Conservation (phyloP, 1,139 yeast species). For the Geotrichum restrictum region DNA sequence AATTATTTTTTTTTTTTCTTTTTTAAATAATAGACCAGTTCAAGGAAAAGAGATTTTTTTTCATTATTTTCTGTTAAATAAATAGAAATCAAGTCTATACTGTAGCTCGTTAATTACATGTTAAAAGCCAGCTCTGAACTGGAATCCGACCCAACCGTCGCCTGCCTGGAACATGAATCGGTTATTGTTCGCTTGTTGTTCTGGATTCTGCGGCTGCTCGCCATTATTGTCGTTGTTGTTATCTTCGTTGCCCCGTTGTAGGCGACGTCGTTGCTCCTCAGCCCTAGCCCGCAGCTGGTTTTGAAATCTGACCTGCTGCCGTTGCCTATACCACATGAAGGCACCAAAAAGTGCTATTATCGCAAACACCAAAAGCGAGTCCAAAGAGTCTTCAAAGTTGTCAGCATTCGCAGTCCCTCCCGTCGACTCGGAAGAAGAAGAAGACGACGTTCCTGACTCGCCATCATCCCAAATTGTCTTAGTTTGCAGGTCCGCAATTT, state of each 20-base stretch:
- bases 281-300: conserved; percentile 2
- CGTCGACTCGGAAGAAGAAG: background rate
- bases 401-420: background rate
- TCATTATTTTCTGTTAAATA: no score
- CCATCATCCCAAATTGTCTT: conserved; percentile 7
- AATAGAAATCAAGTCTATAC: no score
- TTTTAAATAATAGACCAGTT: no score
- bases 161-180: conserved; percentile 8
- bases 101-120: no score
- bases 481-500: background rate
- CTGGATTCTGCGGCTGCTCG: background rate
- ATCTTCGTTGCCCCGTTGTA: background rate
- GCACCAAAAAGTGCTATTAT: conserved; percentile 10
- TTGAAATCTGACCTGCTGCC: conserved; percentile 6
- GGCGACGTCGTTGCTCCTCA: conserved; percentile 4
- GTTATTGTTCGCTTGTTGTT: conserved; percentile 1
- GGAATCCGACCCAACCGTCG: conserved; percentile 7
- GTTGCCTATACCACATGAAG: conserved; percentile 16
- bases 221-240: background rate
- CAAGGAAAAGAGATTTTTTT: no score
- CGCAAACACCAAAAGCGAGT: conserved; percentile 8
- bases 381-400: conserved; percentile 2
- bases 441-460: background rate
- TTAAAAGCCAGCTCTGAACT: conserved; percentile 3
- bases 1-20: no score